Base-by-base conservation (phyloP, 805 yeast species). In the Hanseniaspora lindneri region DNA sequence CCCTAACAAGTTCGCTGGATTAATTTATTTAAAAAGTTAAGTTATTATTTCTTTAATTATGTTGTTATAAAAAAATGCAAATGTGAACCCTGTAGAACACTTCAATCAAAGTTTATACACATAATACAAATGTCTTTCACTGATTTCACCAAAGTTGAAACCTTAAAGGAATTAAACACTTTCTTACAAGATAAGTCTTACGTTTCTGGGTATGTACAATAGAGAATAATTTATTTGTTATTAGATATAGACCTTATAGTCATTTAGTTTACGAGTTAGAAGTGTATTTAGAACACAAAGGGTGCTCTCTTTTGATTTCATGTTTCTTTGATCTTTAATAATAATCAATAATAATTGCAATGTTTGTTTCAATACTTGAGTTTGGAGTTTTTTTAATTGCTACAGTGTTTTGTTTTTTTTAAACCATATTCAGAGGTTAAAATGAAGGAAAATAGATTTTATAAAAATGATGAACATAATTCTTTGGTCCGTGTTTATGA, bases 401-500 rank as follows among this genome's bases (percentile, higher is more conserved):
- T n/a, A n/a, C n/a, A n/a, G n/a, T n/a, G n/a, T n/a, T n/a, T n/a
- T n/a, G n/a, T n/a, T n/a, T n/a, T n/a, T n/a, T n/a, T n/a, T n/a
- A n/a, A n/a, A n/a, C n/a, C n/a, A n/a, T n/a, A n/a, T n/a, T n/a
- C n/a, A n/a, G n/a, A n/a, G n/a, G n/a, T n/a, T n/a, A n/a, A n/a
- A n/a, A n/a, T 34, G 33, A 20, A 21, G 8, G n/a, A 14, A 4
- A 25, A 9, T n/a, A 39, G 13, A 4, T 10, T 39, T 30, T 14
- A 34, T 51, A 49, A 53, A 54, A 49, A 74, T 79, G 85, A 80
- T 82, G 87, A 82, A 70, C 71, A 63, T 65, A 61, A 73, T 80
- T 58, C 61, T 58, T 58, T 83, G 94, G 94, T 83, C 94, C 94
- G 88, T 83, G 94, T 84, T 84, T 81, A 81, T 77, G 94, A 85